Conservation (phyloP, 208 protist species). For the Wallacemonas collosoma region DNA sequence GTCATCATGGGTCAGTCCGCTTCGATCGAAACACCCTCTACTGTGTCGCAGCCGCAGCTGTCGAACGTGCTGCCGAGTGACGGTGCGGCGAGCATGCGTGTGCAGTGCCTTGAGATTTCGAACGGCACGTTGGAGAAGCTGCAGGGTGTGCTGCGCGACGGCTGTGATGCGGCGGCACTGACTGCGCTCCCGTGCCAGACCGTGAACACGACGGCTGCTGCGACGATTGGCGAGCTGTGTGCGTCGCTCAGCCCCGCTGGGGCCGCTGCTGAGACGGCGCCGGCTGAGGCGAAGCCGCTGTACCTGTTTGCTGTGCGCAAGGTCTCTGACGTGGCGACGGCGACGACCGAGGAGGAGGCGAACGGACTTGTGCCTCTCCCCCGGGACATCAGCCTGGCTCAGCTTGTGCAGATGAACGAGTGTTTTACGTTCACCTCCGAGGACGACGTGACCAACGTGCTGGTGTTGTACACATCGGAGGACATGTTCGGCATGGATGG, state of each 20-base stretch:
- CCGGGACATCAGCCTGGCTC: neutral
- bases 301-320: constrained; percentile 14
- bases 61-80: constrained; percentile 10
- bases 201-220: neutral
- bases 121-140: constrained; percentile 15
- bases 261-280: neutral
- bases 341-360: constrained; percentile 15
- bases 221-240: constrained; percentile 6
- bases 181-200: constrained; percentile 5
- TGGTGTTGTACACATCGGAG: neutral
- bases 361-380: constrained; percentile 8
- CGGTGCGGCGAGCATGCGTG: neutral
- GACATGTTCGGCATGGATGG: neutral
- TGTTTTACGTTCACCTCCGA: neutral
- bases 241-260: neutral
- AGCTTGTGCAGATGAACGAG: neutral
- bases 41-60: constrained; percentile 10
- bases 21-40: constrained; percentile 5
- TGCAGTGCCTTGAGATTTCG: constrained; percentile 10
- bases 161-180: constrained; percentile 8
- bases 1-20: constrained; percentile 2
- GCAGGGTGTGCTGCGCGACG: constrained; percentile 10
- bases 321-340: constrained; percentile 2
- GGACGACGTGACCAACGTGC: neutral
- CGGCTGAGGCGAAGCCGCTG: constrained; percentile 6